Evolutionary conservation across 331 rosid species (phyloP), one percentile per base, ranked within the genome.

Genomic region (Malus hybrid): DNA sequence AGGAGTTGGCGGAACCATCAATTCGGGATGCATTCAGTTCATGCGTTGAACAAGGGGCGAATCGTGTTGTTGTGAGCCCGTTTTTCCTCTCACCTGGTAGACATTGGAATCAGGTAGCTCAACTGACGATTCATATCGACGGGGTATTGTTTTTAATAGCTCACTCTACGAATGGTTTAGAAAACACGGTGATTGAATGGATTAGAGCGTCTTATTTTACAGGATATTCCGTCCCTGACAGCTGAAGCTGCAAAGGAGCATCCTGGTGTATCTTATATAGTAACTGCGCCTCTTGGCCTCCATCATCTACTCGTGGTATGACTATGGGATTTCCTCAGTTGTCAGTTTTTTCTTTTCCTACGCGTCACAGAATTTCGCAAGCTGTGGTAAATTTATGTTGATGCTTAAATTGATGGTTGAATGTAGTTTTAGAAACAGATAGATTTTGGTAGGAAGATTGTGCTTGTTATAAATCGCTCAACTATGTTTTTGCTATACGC

Each of bases 1-100:
- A 94, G 97, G 99, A 94, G 81, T 73, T 94, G 83, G 97, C 97
- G 1, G 87, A 85, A 83, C 99, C 97, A 50, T 92, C 97, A 28
- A 92, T 94, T 79, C 76, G 31, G 44, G 88, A 80, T 63, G 88
- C 99, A 27, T 92, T 94, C 75, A 78, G 73, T 67, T 85, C 86
- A 16, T 94, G 99, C 10, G 81, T 92, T 65, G 75, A 76, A 68
- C 92, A 75, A 81, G 97, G 99, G 24, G 97, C 97, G 56, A 20
- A 42, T 56, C 91, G 90, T 6, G 65, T 92, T 50, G 78, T 92
- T 57, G 72, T 94, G 22, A 88, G 96, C 83, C 97, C 99, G 0
- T 94, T 92, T 81, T 94, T 94, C 77, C 96, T 94, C 74, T 83
- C 85, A 60, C 97, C 99, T 5, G 96, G 97, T 59, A 87, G 96